Conservation (phyloP, 345 rosid species). For the Rhodamnia rubescens region DNA sequence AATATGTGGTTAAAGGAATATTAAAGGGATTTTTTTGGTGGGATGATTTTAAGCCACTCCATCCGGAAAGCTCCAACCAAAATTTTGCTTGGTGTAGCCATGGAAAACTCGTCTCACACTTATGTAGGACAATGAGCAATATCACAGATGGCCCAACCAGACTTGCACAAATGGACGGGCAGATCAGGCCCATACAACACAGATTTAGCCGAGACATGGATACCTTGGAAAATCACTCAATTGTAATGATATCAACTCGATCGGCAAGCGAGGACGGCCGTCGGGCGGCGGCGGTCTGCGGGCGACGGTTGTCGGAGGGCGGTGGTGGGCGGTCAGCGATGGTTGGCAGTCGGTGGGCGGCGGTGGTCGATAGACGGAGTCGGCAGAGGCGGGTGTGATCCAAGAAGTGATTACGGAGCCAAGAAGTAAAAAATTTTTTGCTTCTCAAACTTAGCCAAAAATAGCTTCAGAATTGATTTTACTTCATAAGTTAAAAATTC, state of each 20-base stretch:
- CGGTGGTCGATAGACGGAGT: too few relatives aligned
- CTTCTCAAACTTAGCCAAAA: too few relatives aligned
- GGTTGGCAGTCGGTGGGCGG: too few relatives aligned
- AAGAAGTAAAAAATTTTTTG: too few relatives aligned
- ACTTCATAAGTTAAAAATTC: too few relatives aligned
- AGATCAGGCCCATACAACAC: not conserved
- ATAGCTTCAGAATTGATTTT: too few relatives aligned
- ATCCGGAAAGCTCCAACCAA: not conserved
- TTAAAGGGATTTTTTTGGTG: not conserved
- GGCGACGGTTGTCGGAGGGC: too few relatives aligned
- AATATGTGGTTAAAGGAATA: not conserved
- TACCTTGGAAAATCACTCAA: not conserved
- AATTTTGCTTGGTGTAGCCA: not conserved
- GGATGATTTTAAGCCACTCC: not conserved
- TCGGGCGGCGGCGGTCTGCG: too few relatives aligned
- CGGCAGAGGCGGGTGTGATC: too few relatives aligned
- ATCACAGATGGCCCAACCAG: not conserved
- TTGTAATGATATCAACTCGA: accelerated
- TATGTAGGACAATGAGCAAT: not conserved
- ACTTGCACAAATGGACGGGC: not conserved
- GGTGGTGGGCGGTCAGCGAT: too few relatives aligned
- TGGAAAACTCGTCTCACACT: not conserved
- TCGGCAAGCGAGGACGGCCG: too few relatives aligned
- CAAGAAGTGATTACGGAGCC: too few relatives aligned
- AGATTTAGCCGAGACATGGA: not conserved